phyloP scores from a whole-genome alignment of 78 protist species.

The Monosiga brevicollis region DNA sequence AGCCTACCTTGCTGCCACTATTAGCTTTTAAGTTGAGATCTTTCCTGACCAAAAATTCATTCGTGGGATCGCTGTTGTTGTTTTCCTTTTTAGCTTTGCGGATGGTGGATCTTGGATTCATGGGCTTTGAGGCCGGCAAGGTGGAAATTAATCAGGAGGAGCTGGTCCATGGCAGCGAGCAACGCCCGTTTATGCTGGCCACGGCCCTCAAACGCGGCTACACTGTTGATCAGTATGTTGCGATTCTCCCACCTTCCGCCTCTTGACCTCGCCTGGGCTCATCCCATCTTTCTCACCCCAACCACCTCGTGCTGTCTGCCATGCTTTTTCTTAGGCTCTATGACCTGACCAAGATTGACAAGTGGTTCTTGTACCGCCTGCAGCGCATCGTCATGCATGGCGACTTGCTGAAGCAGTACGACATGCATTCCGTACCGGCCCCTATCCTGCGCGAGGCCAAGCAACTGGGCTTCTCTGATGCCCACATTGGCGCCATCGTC shows the following conservation, averaged over 20 bases:
- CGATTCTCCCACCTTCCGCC: no score
- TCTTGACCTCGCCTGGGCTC: no score
- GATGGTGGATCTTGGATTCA: constrained; percentile 29
- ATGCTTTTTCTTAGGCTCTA: constrained; percentile 40
- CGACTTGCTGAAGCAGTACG: not conserved
- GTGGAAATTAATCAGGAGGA: constrained; percentile 25
- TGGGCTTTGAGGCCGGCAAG: constrained; percentile 36
- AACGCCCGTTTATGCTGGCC: constrained; percentile 74
- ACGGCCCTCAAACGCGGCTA: constrained; percentile 63
- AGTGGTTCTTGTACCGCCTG: constrained; percentile 83
- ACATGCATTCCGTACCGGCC: not conserved
- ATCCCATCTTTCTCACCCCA: no score
- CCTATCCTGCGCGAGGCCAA: constrained; percentile 40
- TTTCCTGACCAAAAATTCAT: no score
- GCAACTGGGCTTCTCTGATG: constrained; percentile 77
- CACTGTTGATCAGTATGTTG: constrained; percentile 44
- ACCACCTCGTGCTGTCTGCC: no score
- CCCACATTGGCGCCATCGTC: constrained; percentile 47
- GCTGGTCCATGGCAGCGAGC: constrained; percentile 62
- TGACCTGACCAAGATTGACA: constrained; percentile 78
- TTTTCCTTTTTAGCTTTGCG: constrained; percentile 33
- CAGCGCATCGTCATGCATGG: constrained; percentile 33
- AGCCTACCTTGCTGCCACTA: no score
- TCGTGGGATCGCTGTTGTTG: no score
- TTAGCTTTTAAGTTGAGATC: no score